A percentile compares a stretch with the other conserved stretches of the same genome.
phyloP scores from a whole-genome alignment of 2,329 filamentous ascomycete species.

The Colletotrichum sp. region DNA sequence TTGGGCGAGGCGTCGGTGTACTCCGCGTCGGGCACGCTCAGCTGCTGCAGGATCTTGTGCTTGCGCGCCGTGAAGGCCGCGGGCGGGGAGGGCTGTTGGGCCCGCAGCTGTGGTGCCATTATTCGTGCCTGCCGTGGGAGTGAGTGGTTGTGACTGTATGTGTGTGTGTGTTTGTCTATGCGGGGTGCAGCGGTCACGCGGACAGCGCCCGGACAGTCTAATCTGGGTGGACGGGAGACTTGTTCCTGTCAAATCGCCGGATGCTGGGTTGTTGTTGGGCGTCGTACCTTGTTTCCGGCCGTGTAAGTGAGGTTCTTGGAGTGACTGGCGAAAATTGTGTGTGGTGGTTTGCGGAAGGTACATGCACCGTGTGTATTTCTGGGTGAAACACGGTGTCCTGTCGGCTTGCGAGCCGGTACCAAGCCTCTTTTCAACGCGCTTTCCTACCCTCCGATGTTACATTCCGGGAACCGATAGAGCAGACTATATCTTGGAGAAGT shows the following conservation, averaged over 20 bases:
- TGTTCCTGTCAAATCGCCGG: background rate
- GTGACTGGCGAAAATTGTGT: background rate
- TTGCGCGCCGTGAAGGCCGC: slow-evolving; percentile 67
- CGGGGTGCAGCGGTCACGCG: background rate
- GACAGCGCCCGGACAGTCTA: background rate
- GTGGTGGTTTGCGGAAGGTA: background rate
- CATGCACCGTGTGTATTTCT: background rate
- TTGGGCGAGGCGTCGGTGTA: slow-evolving; percentile 90
- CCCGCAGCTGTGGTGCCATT: background rate
- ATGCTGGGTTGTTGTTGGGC: background rate
- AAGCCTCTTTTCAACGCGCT: background rate
- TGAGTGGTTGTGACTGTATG: background rate
- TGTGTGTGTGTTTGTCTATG: background rate
- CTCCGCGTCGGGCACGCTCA: slow-evolving; percentile 70
- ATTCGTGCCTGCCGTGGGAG: background rate
- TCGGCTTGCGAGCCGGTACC: slow-evolving; percentile 2
- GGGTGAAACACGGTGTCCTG: background rate
- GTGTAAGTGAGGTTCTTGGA: slow-evolving; percentile 16
- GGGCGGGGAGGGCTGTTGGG: slow-evolving; percentile 32
- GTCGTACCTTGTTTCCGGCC: background rate
- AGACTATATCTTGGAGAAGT: background rate
- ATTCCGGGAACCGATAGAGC: background rate
- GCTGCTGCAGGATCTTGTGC: slow-evolving; percentile 71
- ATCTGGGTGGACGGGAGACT: background rate
- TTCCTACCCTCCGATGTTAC: slow-evolving; percentile 7